A percentile compares a stretch with the other conserved stretches of the same genome.
Evolutionary conservation across 768 basidiomycete genomes (phyloP).

Genomic region (Leccinum obscurum): DNA sequence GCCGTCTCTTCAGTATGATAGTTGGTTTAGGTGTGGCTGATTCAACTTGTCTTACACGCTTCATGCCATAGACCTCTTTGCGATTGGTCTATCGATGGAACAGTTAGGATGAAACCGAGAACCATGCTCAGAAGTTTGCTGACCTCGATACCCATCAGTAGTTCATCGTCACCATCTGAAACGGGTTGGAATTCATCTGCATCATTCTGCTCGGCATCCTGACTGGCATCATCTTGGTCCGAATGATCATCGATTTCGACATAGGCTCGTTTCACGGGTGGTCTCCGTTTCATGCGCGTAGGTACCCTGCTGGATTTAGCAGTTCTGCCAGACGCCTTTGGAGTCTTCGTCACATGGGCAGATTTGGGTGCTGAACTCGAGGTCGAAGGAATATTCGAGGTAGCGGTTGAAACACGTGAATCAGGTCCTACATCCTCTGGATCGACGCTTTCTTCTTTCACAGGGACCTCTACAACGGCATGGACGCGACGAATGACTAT

Average conservation of each 20-base stretch:
- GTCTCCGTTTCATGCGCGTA: conserved; percentile 24
- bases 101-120: conserved; percentile 2
- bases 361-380: conserved; percentile 15
- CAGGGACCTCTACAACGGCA: conserved; percentile 54
- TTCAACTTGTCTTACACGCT: conserved; percentile 22
- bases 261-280: conserved; percentile 25
- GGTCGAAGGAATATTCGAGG: conserved; percentile 13
- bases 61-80: conserved; percentile 36
- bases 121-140: conserved; percentile 11
- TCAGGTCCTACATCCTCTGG: conserved; percentile 30
- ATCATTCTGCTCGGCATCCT: conserved; percentile 14
- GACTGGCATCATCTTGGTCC: conserved; percentile 16
- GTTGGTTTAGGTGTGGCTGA: conserved; percentile 6
- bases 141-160: conserved; percentile 64
- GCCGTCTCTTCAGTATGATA: conserved; percentile 24
- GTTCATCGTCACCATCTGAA: conserved; percentile 56
- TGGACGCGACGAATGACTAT: conserved; percentile 62
- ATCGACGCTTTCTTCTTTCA: conserved; percentile 62
- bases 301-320: conserved; percentile 3
- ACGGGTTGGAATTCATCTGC: conserved; percentile 16
- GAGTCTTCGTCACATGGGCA: conserved; percentile 7
- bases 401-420: conserved; percentile 10
- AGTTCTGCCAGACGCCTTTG: conserved; percentile 9
- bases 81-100: conserved; percentile 38
- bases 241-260: conserved; percentile 34